A percentile compares a stretch with the other conserved stretches of the same genome.
phyloP scores from a whole-genome alignment of 2,329 filamentous ascomycete species.

The Aspergillus versicolor region DNA sequence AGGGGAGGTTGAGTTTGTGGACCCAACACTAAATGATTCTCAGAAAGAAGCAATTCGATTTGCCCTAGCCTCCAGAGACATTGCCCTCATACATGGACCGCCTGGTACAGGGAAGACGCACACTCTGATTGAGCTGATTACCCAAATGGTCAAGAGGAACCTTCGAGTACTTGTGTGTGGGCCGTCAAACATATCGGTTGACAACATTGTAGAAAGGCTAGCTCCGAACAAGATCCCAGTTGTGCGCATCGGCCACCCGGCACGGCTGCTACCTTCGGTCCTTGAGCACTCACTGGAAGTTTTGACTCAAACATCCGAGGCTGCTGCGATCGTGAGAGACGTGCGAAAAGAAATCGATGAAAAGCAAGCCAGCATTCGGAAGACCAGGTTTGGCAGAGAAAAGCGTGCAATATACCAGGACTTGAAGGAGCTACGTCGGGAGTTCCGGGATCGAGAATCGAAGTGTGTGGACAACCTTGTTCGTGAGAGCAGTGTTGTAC shows the following conservation, averaged over 20 bases:
- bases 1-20: constrained; percentile 53
- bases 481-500: constrained; percentile 76
- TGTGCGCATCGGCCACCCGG: constrained; percentile 87
- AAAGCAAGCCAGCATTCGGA: constrained; percentile 84
- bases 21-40: constrained; percentile 59
- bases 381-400: constrained; percentile 78
- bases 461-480: constrained; percentile 77
- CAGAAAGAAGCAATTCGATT: constrained; percentile 71
- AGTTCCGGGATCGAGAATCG: constrained; percentile 81
- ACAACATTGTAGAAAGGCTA: constrained; percentile 95
- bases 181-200: constrained; percentile 93
- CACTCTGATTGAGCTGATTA: constrained; percentile 89
- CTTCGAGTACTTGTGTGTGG: constrained; percentile 87
- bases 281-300: constrained; percentile 88
- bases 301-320: constrained; percentile 85
- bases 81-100: constrained; percentile 90
- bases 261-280: constrained; percentile 82
- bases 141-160: constrained; percentile 76
- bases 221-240: constrained; percentile 82
- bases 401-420: constrained; percentile 79
- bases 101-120: constrained; percentile 97
- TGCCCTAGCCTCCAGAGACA: constrained; percentile 74
- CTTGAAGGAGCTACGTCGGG: constrained; percentile 79
- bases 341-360: constrained; percentile 89
- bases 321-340: constrained; percentile 83